Evolutionary conservation across 2,329 filamentous ascomycete species (phyloP), one percentile per base, ranked within the genome.

Genomic region (Apiospora pterosperma): DNA sequence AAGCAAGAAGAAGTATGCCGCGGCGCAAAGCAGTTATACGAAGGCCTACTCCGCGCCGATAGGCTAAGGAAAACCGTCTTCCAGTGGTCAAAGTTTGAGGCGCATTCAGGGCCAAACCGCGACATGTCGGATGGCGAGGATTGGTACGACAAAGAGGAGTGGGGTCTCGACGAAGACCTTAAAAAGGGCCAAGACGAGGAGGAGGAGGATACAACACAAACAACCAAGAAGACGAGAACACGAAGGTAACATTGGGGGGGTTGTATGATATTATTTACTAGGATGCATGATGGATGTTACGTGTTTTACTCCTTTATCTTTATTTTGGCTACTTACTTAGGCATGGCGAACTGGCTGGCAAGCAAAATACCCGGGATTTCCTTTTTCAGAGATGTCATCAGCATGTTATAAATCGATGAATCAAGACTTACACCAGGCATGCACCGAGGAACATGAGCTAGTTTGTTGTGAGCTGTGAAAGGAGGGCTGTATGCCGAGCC

Each of bases 91-190:
- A 92, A 93, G 74, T 90, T 92, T 1, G 92, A 95, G 78, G 91
- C 85, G 25, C 92, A 95, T 72, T 83, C 81, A 62, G 87, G 88
- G 1, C 74, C 80, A 21, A 87, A 88, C 74, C 77, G 88, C 61
- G 91, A 94, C 75, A 89, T 96, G 89, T 93, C 90, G 61, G 92
- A 96, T 74, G 92, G 92, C 12, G 92, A 96, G 80, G 92, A 96
- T 75, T 96, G 92, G 91, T 94, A 93, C 73, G 92, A 96, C 76
- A 87, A 86, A 72, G 90, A 92, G 62, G 90, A 92, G 78, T 95
- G 92, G 91, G 87, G 86, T 0, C 76, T 96, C 60, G 84, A 87
- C 10, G 90, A 91, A 67, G 89, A 92, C 69, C 78, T 95, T 8
- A 90, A 92, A 75, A 96, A 96, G 79, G 92, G 92, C 0, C 89